A percentile compares a stretch with the other conserved stretches of the same genome.
These are phyloP conservation scores for Ceriops zippeliana DNA, from an alignment of 345 rosid genomes.

Conservation along the genomic window DNA sequence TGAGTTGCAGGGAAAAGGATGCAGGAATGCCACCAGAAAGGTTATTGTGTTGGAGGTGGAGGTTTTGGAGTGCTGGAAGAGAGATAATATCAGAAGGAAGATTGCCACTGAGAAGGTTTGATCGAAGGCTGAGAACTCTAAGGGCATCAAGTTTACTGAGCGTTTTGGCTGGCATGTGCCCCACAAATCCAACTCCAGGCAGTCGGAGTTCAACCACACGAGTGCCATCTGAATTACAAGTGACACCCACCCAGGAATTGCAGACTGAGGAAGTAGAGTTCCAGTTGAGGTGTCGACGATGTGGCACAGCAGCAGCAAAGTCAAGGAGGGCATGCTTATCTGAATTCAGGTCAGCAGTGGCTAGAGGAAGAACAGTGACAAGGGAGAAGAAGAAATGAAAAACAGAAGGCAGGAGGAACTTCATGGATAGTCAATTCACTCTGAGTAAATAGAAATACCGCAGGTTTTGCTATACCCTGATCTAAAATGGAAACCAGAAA, in stretches of 20 bases:
- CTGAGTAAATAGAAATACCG: slow-evolving; percentile 23
- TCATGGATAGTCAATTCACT: slow-evolving; percentile 30
- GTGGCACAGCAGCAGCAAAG: slow-evolving; percentile 55
- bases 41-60: slow-evolving; percentile 32
- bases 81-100: slow-evolving; percentile 32
- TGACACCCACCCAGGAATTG: slow-evolving; percentile 43
- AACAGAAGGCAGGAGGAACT: slow-evolving; percentile 26
- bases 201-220: slow-evolving; percentile 27
- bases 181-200: slow-evolving; percentile 32
- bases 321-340: slow-evolving; percentile 68
- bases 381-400: slow-evolving; percentile 30
- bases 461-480: slow-evolving; percentile 35
- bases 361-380: slow-evolving; percentile 30
- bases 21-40: slow-evolving; percentile 24
- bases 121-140: slow-evolving; percentile 27
- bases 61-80: slow-evolving; percentile 24
- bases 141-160: slow-evolving; percentile 33
- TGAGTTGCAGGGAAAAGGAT: slow-evolving; percentile 37
- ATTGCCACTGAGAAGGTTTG: slow-evolving; percentile 23
- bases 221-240: slow-evolving; percentile 22
- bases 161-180: slow-evolving; percentile 27
- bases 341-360: slow-evolving; percentile 51
- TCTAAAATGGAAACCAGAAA: slow-evolving; percentile 20
- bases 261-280: slow-evolving; percentile 46
- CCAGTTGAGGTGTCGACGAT: slow-evolving; percentile 61